phyloP scores from a whole-genome alignment of 345 rosid species.

The Tarenaya hassleriana region DNA sequence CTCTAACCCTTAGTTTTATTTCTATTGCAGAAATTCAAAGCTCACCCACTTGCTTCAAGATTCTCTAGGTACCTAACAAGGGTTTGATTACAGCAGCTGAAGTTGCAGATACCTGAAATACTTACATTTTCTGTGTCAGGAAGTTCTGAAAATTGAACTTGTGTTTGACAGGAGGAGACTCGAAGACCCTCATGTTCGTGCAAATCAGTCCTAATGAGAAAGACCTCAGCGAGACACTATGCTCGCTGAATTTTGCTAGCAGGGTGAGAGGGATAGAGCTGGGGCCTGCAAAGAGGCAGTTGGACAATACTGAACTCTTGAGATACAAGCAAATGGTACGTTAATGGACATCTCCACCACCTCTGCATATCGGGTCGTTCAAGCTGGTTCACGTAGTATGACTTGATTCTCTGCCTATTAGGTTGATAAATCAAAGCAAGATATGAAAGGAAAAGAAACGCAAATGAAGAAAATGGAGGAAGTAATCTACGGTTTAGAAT shows the following conservation, averaged over 20 bases:
- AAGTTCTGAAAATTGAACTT: slow-evolving; percentile 19
- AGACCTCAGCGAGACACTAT: slow-evolving; percentile 73
- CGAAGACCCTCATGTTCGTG: slow-evolving; percentile 91
- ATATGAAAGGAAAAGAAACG: slow-evolving; percentile 74
- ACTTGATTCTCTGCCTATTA: slow-evolving; percentile 11
- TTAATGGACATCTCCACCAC: slow-evolving; percentile 7
- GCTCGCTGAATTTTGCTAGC: slow-evolving; percentile 94
- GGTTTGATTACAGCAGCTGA: not conserved
- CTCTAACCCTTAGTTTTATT: slow-evolving; percentile 13
- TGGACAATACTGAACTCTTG: slow-evolving; percentile 66
- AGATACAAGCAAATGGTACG: slow-evolving; percentile 84
- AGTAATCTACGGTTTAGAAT: slow-evolving; percentile 51
- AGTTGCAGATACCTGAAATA: no score
- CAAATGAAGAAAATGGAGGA: slow-evolving; percentile 91
- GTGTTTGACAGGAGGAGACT: slow-evolving; percentile 74
- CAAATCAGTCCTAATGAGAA: slow-evolving; percentile 91
- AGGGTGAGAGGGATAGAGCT: slow-evolving; percentile 93
- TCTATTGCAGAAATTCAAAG: slow-evolving; percentile 81
- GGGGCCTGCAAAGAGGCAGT: slow-evolving; percentile 84
- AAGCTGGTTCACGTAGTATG: not conserved
- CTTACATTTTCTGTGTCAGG: slow-evolving; percentile 1
- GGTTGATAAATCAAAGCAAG: slow-evolving; percentile 84
- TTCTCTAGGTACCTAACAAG: slow-evolving; percentile 56
- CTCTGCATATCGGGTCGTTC: slow-evolving; percentile 8
- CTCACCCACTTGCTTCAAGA: slow-evolving; percentile 97